Conservation (phyloP, 805 yeast genomes). For the Saccharomycopsis sp. region DNA sequence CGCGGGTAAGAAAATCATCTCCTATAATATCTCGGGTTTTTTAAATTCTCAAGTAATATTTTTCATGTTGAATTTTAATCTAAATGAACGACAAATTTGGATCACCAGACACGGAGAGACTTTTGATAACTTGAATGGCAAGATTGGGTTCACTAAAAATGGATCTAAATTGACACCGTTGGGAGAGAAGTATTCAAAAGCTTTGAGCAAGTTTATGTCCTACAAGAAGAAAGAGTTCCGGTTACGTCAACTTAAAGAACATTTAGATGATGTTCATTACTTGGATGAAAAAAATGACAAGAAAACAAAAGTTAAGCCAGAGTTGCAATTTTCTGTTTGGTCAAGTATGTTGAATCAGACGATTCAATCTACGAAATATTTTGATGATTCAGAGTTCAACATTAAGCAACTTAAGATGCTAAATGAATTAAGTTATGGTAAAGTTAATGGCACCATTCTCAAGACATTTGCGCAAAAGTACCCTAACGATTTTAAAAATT, state of each 20-base stretch:
- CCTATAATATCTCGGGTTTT: conserved; percentile 64
- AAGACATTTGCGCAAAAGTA: conserved; percentile 63
- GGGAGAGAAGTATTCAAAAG: conserved; percentile 66
- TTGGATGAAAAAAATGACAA: conserved; percentile 26
- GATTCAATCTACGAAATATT: conserved; percentile 66
- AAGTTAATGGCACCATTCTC: conserved; percentile 86
- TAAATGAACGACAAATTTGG: conserved; percentile 89
- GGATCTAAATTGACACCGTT: conserved; percentile 74
- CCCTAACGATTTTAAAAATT: conserved; percentile 66
- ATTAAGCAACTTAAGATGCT: conserved; percentile 88
- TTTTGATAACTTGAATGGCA: conserved; percentile 74
- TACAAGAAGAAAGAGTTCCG: conserved; percentile 67
- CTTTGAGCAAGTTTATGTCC: conserved; percentile 68
- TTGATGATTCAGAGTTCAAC: conserved; percentile 68
- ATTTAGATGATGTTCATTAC: conserved; percentile 33
- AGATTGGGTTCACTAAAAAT: conserved; percentile 61
- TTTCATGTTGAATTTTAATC: conserved; percentile 80
- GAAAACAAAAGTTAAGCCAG: conserved; percentile 38
- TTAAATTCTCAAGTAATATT: conserved; percentile 90
- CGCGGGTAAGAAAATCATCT: conserved; percentile 59
- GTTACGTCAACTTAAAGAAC: conserved; percentile 49
- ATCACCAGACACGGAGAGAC: conserved; percentile 94
- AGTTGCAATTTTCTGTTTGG: conserved; percentile 85
- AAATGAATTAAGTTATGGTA: conserved; percentile 90
- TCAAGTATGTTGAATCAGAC: conserved; percentile 79